Evolutionary conservation across 2,329 filamentous ascomycete genomes (phyloP).

Genomic region (Madurella mycetomatis): DNA sequence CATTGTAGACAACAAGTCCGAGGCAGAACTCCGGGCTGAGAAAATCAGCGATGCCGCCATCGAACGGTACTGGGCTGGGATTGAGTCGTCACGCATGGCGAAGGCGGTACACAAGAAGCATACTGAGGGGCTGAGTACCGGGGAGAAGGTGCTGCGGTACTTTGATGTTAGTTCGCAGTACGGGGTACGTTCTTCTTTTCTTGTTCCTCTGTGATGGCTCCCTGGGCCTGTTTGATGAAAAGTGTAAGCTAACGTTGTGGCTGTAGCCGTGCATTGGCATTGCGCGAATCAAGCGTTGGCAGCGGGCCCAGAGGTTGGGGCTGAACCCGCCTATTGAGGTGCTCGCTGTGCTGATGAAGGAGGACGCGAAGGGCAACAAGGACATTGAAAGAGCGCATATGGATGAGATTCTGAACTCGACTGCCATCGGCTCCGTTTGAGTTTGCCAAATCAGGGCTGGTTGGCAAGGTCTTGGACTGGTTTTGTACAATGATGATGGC

Average conservation of each 20-base stretch:
- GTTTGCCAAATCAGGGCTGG: not conserved
- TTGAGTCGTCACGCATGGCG: constrained; percentile 65
- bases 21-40: constrained; percentile 54
- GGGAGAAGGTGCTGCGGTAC: constrained; percentile 84
- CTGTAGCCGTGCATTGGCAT: constrained; percentile 82
- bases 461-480: not conserved
- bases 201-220: not conserved
- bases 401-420: constrained; percentile 59
- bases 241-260: constrained; percentile 4
- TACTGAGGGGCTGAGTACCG: constrained; percentile 55
- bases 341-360: constrained; percentile 73
- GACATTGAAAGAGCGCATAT: constrained; percentile 66
- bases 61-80: constrained; percentile 68
- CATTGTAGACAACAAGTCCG: constrained; percentile 39
- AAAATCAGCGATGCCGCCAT: constrained; percentile 66
- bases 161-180: constrained; percentile 91
- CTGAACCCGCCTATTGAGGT: constrained; percentile 89
- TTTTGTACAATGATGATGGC: not conserved
- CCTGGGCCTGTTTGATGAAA: not conserved
- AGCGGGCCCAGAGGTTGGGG: constrained; percentile 74
- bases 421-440: constrained; percentile 33
- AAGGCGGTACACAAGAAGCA: constrained; percentile 67
- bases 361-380: constrained; percentile 53
- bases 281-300: constrained; percentile 76
- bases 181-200: constrained; percentile 61